Percentiles rank a stretch among this genome's conserved stretches.
phyloP scores from a whole-genome alignment of 257 asterid species.

The Osmanthus fragrans region DNA sequence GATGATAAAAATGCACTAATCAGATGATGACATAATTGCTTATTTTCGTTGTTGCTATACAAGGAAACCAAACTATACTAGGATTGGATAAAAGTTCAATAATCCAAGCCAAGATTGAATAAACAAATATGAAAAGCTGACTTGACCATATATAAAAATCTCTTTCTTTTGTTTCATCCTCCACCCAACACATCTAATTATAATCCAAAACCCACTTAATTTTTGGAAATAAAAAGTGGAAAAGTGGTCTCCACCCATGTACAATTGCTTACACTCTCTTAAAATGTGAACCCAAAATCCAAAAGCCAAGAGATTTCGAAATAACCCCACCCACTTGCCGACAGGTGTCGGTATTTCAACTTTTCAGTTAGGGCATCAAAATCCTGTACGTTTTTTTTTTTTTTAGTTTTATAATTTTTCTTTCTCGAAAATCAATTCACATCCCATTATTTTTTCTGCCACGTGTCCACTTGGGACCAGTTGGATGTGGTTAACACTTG shows the following conservation, averaged over 20 bases:
- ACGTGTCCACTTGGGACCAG: neutral
- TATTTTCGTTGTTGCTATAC: neutral
- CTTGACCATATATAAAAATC: neutral
- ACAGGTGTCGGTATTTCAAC: slow-evolving; percentile 13
- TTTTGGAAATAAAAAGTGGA: neutral
- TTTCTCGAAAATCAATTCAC: neutral
- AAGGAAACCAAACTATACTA: neutral
- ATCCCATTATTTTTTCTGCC: neutral
- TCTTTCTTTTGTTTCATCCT: neutral
- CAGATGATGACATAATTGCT: neutral
- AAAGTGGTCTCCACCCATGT: neutral
- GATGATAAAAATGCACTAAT: neutral
- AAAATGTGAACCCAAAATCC: neutral
- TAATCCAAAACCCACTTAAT: neutral
- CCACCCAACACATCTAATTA: neutral
- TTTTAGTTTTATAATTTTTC: neutral
- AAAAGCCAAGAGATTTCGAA: neutral
- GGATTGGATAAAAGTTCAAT: neutral
- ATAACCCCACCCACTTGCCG: neutral
- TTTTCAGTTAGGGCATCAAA: slow-evolving; percentile 1
- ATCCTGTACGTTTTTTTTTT: neutral
- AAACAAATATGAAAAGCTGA: neutral
- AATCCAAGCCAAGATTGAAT: neutral
- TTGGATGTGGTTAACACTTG: neutral
- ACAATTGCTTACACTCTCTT: neutral